phyloP scores from a whole-genome alignment of 139 green algal genomes.

The Eudorina sp. region DNA sequence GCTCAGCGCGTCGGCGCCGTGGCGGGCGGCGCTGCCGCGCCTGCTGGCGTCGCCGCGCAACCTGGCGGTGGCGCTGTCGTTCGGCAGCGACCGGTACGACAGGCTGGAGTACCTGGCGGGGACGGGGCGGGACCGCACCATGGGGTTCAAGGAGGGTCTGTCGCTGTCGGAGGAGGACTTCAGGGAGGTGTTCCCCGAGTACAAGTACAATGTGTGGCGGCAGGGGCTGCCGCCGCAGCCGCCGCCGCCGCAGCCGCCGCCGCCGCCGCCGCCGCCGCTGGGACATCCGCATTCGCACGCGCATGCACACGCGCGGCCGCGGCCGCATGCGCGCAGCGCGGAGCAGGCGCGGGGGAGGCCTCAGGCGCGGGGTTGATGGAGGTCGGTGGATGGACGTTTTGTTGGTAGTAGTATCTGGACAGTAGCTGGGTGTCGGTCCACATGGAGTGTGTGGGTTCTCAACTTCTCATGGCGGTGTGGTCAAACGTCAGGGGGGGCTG shows the following conservation, averaged over 20 bases:
- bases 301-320: background rate
- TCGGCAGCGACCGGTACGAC: slow-evolving; percentile 35
- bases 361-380: background rate
- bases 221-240: too few relatives aligned
- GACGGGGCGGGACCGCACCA: background rate
- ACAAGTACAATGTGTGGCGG: slow-evolving; percentile 5
- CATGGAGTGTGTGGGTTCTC: too few relatives aligned
- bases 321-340: background rate
- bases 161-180: slow-evolving; percentile 13
- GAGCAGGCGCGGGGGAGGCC: background rate
- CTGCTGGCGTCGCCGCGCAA: slow-evolving; percentile 23
- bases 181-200: slow-evolving; percentile 26
- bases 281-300: background rate
- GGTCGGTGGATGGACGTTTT: background rate
- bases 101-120: slow-evolving; percentile 32
- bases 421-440: too few relatives aligned
- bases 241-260: too few relatives aligned
- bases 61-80: slow-evolving; percentile 42
- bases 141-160: slow-evolving; percentile 39
- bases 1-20: background rate
- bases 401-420: too few relatives aligned
- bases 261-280: background rate
- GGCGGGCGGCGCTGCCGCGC: background rate
- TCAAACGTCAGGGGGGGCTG: too few relatives aligned
- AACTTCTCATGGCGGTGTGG: too few relatives aligned